These are phyloP conservation scores for Neckera pumila DNA, from an alignment of 225 moss, liverwort and hornwort genomes.

Conservation along the genomic window DNA sequence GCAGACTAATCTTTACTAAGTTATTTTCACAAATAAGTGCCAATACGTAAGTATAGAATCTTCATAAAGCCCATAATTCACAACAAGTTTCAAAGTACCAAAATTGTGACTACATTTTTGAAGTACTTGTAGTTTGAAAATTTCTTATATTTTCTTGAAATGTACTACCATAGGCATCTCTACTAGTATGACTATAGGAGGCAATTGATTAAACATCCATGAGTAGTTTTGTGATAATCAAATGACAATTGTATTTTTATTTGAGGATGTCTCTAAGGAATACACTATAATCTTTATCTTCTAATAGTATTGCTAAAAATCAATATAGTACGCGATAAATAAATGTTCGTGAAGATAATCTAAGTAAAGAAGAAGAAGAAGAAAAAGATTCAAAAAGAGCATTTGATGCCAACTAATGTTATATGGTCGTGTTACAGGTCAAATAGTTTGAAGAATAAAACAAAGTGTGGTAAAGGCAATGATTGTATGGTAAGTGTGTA, in stretches of 20 bases:
- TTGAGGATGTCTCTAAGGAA: background rate
- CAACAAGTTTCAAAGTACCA: background rate
- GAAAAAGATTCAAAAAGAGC: too few species aligned
- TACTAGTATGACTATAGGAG: fast-evolving
- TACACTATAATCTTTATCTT: background rate
- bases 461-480: background rate
- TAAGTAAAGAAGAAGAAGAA: background rate
- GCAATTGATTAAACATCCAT: background rate
- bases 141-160: background rate
- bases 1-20: background rate
- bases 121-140: background rate
- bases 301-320: background rate
- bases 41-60: fast-evolving
- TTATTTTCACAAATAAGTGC: background rate
- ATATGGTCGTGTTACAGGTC: fast-evolving
- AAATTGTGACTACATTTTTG: background rate
- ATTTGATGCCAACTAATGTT: too few species aligned
- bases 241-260: background rate
- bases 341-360: background rate
- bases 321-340: background rate
- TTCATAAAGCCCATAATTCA: background rate
- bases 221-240: background rate
- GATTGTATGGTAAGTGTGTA: too few species aligned
- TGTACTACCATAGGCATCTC: background rate
- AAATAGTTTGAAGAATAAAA: background rate